Base-by-base conservation (phyloP, 1,284 basidiomycete species). In the Stereum hirsutum region DNA sequence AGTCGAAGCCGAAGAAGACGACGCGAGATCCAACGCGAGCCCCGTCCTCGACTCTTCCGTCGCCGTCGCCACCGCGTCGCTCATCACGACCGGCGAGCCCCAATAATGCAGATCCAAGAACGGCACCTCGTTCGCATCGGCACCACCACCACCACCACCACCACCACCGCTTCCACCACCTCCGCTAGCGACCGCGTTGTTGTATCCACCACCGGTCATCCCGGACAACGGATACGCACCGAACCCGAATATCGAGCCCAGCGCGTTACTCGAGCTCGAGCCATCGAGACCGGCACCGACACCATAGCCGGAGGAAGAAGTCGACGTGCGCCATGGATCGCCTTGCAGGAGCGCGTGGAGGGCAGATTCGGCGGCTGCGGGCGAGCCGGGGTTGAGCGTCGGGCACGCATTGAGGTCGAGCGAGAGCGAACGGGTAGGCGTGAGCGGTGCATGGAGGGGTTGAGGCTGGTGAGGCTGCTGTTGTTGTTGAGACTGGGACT, bases 41-140 rank as follows among this genome's bases (percentile, higher is more conserved):
- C 75, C 76, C 35, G 70, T 72, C 44, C 69, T 55, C 31, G 50
- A 45, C n/a, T 56, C 55, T 35, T 60, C 58, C 21, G 55, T 49
- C 34, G 57, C 49, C 23, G 59, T 43, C 27, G 42, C 43, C 52
- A 52, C 51, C 40, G 49, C 39, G 33, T 54, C 46, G 32, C 46
- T 46, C 31, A 51, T 51, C 28, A 43, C 43, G 20, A 48, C 49
- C 43, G 14, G 57, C 58, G 14, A 30, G 17, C 59, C 54, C 46
- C 77, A 80, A 55, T 85, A 85, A 54, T 87, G 83, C 56, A 87
- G 56, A 57, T 87, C 83, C 44, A 87, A 66, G 59, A 83, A 87
- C 1, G 82, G 75, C 4, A 85, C 57, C 46, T 79, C 70, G 42
- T n/a, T n/a, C n/a, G n/a, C n/a, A n/a, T n/a, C n/a, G n/a, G n/a